Base-by-base conservation (phyloP, 202 grass and related monocot genomes). In the Setaria italica region DNA sequence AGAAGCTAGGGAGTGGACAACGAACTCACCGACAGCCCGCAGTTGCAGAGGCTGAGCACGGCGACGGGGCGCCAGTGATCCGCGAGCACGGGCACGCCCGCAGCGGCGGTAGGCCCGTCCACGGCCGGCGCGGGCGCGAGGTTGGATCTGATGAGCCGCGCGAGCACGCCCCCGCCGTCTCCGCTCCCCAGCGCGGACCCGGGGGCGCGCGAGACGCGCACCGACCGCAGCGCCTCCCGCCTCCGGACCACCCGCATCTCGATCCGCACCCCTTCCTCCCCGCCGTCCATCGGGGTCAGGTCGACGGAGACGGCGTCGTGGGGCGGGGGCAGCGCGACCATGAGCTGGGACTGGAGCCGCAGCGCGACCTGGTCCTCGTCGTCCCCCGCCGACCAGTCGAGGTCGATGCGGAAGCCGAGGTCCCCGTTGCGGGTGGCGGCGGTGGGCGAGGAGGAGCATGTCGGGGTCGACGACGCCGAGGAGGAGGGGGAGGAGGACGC, bases 321-420 rank as follows among this genome's bases (percentile, higher is more conserved):
- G 15, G 90, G 91, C 34, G 86, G 93, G 4, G 93, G 96, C 34
- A 99, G 91, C 8, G 96, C 90, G 49, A 96, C 96, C 87, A 99
- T 92, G 62, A 99, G 91, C 90, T 99, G 91, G 2, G 96, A 99
- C 81, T 95, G 91, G 82, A 99, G 90, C n/a, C 96, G 96, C 33
- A 99, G 90, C 20, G 93, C 93, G 37, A 95, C 92, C 62, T 95
- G 89, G 34, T 96, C 96, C 83, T 99, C 96, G 49, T 99, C 90
- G 55, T 99, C 93, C 51, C 88, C 80, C 2, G 90, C 76, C 20
- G 91, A 96, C 93, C 92, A 94, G 47, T 96, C 96, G 34, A 99
- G 91, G 39, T 93, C 85, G 90, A 99, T 99, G 82, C 93, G 88
- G 82, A 96, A 94, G 12, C 90, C 91, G 55, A 94, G 62, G 79